Evolutionary conservation across 495 filamentous ascomycete genomes (phyloP).

Genomic region (Margaritispora aquatica): DNA sequence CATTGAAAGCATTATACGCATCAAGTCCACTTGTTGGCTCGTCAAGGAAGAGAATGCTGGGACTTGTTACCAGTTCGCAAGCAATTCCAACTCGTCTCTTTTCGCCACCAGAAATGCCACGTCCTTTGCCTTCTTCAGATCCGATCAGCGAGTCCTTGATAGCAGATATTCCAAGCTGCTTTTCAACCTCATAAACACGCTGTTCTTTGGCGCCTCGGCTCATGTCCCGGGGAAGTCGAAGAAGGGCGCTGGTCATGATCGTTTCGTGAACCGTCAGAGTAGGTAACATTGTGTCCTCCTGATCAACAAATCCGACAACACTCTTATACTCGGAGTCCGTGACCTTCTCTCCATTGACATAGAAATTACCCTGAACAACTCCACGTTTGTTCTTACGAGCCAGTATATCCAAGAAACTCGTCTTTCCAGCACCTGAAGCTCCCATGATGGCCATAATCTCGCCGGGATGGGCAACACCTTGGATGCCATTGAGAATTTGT

Average conservation of each 20-base stretch:
- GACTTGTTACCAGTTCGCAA: conserved; percentile 95
- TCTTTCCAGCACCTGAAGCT: conserved; percentile 94
- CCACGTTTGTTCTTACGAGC: conserved; percentile 97
- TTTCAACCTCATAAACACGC: conserved; percentile 85
- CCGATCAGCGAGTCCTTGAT: conserved; percentile 94
- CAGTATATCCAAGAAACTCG: conserved; percentile 93
- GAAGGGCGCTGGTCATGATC: conserved; percentile 86
- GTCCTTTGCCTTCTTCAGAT: conserved; percentile 92
- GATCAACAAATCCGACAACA: conserved; percentile 94
- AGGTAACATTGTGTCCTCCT: conserved; percentile 96
- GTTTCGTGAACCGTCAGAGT: conserved; percentile 98
- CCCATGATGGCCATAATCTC: conserved; percentile 98
- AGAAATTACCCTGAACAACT: conserved; percentile 71
- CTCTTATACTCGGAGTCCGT: conserved; percentile 79
- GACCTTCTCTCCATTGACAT: conserved; percentile 89
- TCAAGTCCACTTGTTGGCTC: conserved; percentile 95
- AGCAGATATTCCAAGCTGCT: conserved; percentile 85
- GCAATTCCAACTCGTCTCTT: conserved; percentile 95
- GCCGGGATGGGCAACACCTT: conserved; percentile 79
- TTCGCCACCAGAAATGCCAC: conserved; percentile 94
- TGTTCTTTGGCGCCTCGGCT: conserved; percentile 77
- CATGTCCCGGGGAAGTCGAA: conserved; percentile 90
- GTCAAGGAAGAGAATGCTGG: conserved; percentile 94
- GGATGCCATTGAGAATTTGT: conserved; percentile 73
- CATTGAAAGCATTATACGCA: conserved; percentile 94